Percentiles rank a stretch among this genome's conserved stretches.
Evolutionary conservation across 805 yeast genomes (phyloP).

Genomic region (Wickerhamiella domercqiae): DNA sequence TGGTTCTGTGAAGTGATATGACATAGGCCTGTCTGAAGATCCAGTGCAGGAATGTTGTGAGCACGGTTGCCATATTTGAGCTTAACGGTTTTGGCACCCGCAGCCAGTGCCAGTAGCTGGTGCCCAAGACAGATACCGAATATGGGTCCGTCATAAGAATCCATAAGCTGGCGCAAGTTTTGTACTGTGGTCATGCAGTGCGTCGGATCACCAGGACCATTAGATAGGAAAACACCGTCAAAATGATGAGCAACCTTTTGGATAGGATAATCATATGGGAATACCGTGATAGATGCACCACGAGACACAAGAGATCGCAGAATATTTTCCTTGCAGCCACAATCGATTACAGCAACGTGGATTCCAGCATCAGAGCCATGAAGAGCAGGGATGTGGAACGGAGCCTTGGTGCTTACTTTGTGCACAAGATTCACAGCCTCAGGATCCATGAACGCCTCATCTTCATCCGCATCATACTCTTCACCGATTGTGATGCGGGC

Average conservation of each 20-base stretch:
- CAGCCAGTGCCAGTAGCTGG: conserved; percentile 86
- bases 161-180: conserved; percentile 58
- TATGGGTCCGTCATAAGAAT: conserved; percentile 51
- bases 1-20: conserved; percentile 98
- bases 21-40: conserved; percentile 77
- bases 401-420: conserved; percentile 88
- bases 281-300: conserved; percentile 91
- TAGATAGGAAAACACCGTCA: conserved; percentile 88
- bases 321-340: conserved; percentile 97
- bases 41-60: conserved; percentile 93
- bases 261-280: conserved; percentile 91
- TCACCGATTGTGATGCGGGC: conserved; percentile 84
- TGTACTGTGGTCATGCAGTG: conserved; percentile 68
- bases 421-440: conserved; percentile 79
- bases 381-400: conserved; percentile 64
- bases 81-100: conserved; percentile 85
- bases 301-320: conserved; percentile 84
- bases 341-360: conserved; percentile 88
- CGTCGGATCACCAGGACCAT: conserved; percentile 97
- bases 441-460: conserved; percentile 82
- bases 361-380: conserved; percentile 35
- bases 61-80: conserved; percentile 98
- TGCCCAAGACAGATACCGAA: conserved; percentile 98
- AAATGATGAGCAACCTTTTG: conserved; percentile 81
- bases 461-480: conserved; percentile 82